phyloP scores from a whole-genome alignment of 257 asterid species.

The Dorcoceras hygrometricum region DNA sequence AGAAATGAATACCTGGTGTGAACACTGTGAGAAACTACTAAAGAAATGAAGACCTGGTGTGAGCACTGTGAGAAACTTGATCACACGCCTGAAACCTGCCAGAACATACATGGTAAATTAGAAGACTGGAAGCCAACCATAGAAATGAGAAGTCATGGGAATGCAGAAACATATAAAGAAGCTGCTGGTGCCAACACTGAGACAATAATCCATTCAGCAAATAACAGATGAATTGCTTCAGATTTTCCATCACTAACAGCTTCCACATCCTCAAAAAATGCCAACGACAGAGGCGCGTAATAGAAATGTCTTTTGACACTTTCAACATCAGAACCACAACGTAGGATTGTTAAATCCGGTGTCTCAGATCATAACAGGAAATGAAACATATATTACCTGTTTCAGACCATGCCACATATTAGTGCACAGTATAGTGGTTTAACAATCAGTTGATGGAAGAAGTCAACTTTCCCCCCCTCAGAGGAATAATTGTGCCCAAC shows the following conservation, averaged over 20 bases:
- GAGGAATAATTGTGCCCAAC: slow-evolving; percentile 63
- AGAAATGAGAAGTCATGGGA: no score
- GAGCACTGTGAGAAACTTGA: neutral
- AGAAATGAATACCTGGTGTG: neutral
- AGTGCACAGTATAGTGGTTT: neutral
- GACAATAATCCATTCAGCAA: neutral
- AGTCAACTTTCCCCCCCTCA: slow-evolving; percentile 34
- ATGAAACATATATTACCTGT: neutral
- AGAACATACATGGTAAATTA: neutral
- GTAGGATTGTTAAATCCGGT: neutral
- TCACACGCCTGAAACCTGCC: neutral
- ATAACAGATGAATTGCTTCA: neutral
- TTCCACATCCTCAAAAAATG: neutral
- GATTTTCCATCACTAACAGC: neutral
- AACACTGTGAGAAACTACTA: no score
- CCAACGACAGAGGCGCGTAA: neutral
- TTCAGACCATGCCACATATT: neutral
- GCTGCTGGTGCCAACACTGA: neutral
- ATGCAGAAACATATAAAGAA: no score
- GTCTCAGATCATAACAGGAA: neutral
- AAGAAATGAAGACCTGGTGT: no score
- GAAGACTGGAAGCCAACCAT: neutral
- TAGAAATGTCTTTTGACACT: neutral
- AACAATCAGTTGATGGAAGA: slow-evolving; percentile 18
- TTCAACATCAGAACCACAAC: neutral